These are phyloP conservation scores for Penicillium angulare DNA, from an alignment of 495 filamentous ascomycete genomes.

Conservation along the genomic window DNA sequence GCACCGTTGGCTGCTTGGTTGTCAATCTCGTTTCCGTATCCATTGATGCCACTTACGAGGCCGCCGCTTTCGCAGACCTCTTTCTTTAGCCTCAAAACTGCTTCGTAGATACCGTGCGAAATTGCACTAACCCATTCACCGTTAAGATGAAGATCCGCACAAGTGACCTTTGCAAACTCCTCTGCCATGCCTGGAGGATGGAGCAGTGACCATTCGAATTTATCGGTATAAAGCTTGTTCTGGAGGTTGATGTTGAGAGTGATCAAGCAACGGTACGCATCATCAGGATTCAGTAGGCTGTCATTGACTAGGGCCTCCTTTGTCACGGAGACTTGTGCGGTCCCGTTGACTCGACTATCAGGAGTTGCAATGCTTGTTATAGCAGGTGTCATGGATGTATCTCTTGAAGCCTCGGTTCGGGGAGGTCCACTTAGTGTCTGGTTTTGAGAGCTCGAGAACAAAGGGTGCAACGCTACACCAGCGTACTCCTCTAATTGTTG, in stretches of 20 bases:
- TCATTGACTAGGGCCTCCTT: constrained; percentile 45
- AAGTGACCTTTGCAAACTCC: constrained; percentile 86
- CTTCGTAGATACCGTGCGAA: constrained; percentile 95
- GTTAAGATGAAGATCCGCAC: constrained; percentile 81
- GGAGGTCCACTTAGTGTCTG: constrained; percentile 35
- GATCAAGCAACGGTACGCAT: constrained; percentile 89
- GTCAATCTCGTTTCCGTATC: constrained; percentile 74
- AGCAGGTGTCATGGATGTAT: constrained; percentile 53
- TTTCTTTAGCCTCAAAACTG: constrained; percentile 88
- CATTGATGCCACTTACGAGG: constrained; percentile 66
- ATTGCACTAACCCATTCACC: constrained; percentile 95
- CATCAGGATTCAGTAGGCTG: constrained; percentile 75
- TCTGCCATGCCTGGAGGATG: constrained; percentile 91
- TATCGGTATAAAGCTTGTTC: constrained; percentile 91
- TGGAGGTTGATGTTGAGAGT: constrained; percentile 89
- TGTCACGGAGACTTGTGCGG: constrained; percentile 31
- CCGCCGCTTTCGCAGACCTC: constrained; percentile 90
- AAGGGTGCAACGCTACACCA: constrained; percentile 85
- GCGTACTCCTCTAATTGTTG: constrained; percentile 96
- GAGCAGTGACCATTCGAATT: constrained; percentile 96
- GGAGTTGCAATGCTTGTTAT: constrained; percentile 51
- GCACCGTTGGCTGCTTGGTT: constrained; percentile 78
- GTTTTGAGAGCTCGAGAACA: constrained; percentile 66
- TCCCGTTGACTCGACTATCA: constrained; percentile 32
- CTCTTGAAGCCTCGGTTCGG: constrained; percentile 38